A percentile compares a stretch with the other conserved stretches of the same genome.
Evolutionary conservation across 2,329 filamentous ascomycete genomes (phyloP).

Genomic region (Ceratocystis albifundus): DNA sequence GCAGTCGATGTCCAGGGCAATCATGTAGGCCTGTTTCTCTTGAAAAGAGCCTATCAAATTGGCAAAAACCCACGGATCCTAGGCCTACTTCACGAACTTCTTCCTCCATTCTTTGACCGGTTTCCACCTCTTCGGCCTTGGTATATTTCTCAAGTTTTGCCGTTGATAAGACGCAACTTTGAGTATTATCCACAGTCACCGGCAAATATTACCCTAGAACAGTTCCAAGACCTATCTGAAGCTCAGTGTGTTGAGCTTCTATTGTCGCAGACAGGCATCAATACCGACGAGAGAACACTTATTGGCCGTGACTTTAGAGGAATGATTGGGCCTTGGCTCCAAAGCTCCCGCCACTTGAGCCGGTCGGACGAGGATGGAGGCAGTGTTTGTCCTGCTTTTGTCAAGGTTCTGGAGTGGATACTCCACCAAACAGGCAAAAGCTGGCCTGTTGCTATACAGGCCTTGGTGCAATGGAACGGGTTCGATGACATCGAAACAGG

Average conservation of each 20-base stretch:
- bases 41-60: constrained; percentile 56
- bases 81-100: constrained; percentile 52
- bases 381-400: constrained; percentile 49
- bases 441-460: constrained; percentile 51
- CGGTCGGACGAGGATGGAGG: constrained; percentile 27
- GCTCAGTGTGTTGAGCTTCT: constrained; percentile 48
- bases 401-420: constrained; percentile 58
- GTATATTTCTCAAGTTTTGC: constrained; percentile 57
- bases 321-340: constrained; percentile 62
- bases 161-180: constrained; percentile 55
- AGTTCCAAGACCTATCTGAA: constrained; percentile 52
- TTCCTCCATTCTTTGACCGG: constrained; percentile 55
- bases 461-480: constrained; percentile 61
- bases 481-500: constrained; percentile 59
- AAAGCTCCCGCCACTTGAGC: constrained; percentile 28
- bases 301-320: constrained; percentile 55
- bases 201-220: constrained; percentile 43
- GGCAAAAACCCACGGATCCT: constrained; percentile 63
- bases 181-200: constrained; percentile 53
- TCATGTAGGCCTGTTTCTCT: constrained; percentile 50
- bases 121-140: constrained; percentile 52
- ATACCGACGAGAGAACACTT: constrained; percentile 32
- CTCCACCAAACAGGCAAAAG: constrained; percentile 45
- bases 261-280: constrained; percentile 43
- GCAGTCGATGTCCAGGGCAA: constrained; percentile 42